Evolutionary conservation across 2,329 filamentous ascomycete genomes (phyloP).

Genomic region (Xylariaceae sp.): DNA sequence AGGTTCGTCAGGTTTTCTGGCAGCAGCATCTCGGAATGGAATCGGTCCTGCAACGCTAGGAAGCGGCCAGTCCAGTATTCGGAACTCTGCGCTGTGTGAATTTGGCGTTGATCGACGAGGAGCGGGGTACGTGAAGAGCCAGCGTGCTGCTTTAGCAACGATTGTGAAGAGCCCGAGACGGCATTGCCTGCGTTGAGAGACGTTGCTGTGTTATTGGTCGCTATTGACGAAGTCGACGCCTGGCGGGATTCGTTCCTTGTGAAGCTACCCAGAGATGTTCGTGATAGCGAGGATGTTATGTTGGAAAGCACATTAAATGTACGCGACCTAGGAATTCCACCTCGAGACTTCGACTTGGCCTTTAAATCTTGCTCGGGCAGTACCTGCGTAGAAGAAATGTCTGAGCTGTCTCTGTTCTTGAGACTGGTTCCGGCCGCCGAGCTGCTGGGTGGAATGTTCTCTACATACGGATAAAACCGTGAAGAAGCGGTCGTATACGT

Average conservation of each 20-base stretch:
- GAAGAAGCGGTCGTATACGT: slow-evolving; percentile 15
- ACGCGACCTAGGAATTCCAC: slow-evolving; percentile 46
- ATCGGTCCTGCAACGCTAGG: slow-evolving; percentile 57
- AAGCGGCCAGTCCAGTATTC: slow-evolving; percentile 68
- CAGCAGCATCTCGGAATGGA: slow-evolving; percentile 46
- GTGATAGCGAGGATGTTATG: slow-evolving; percentile 49
- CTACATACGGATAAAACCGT: slow-evolving; percentile 14
- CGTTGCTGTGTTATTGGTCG: neutral
- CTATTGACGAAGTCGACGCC: slow-evolving; percentile 39
- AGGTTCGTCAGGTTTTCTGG: slow-evolving; percentile 31
- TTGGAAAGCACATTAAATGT: slow-evolving; percentile 50
- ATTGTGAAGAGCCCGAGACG: slow-evolving; percentile 5
- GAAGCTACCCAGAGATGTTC: slow-evolving; percentile 37
- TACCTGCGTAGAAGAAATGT: slow-evolving; percentile 8
- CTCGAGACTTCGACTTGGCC: slow-evolving; percentile 15
- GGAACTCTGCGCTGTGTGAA: slow-evolving; percentile 49
- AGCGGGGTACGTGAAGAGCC: slow-evolving; percentile 6
- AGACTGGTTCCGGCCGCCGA: slow-evolving; percentile 11
- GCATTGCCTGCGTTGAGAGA: neutral
- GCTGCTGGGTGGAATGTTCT: slow-evolving; percentile 31
- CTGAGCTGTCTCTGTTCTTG: slow-evolving; percentile 20
- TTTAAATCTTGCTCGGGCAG: slow-evolving; percentile 5
- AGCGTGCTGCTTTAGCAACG: neutral
- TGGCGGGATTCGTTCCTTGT: slow-evolving; percentile 46
- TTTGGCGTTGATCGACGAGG: slow-evolving; percentile 29